Percentiles rank a stretch among this genome's conserved stretches.
Evolutionary conservation across 2,329 filamentous ascomycete species (phyloP).

Genomic region (Stagonosporopsis vannaccii): DNA sequence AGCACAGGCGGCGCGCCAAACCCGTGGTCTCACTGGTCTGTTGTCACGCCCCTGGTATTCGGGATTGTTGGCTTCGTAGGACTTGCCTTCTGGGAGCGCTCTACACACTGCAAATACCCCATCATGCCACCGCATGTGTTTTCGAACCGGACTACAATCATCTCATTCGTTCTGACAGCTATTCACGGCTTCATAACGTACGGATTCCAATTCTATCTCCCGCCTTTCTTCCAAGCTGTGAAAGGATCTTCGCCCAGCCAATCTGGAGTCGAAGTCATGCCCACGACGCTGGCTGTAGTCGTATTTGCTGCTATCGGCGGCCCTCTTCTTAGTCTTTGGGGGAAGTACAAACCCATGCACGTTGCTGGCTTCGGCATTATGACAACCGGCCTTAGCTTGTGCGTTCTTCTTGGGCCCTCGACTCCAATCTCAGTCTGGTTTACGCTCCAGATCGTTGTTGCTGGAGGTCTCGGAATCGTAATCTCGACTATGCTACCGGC

Average conservation of each 20-base stretch:
- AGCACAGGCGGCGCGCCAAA: slow-evolving; percentile 54
- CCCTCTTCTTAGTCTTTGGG: slow-evolving; percentile 29
- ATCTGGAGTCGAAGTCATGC: slow-evolving; percentile 40
- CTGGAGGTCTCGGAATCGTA: slow-evolving; percentile 35
- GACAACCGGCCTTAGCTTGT: slow-evolving; percentile 30
- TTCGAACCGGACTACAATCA: slow-evolving; percentile 50
- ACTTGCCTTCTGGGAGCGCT: slow-evolving; percentile 51
- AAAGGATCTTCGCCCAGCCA: slow-evolving; percentile 27
- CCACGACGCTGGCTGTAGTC: slow-evolving; percentile 34
- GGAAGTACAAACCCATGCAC: slow-evolving; percentile 40
- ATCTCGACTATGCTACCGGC: slow-evolving; percentile 40
- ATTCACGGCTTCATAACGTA: slow-evolving; percentile 42
- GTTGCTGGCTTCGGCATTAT: slow-evolving; percentile 32
- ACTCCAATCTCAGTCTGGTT: slow-evolving; percentile 28
- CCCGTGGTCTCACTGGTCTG: slow-evolving; percentile 52
- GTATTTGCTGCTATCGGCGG: slow-evolving; percentile 32
- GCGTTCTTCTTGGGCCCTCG: slow-evolving; percentile 21
- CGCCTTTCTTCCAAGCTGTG: slow-evolving; percentile 42
- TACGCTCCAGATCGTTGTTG: slow-evolving; percentile 34
- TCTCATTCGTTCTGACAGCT: slow-evolving; percentile 45
- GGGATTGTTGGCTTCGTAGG: slow-evolving; percentile 51
- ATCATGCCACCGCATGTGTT: slow-evolving; percentile 57
- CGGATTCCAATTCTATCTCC: slow-evolving; percentile 38
- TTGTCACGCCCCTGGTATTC: slow-evolving; percentile 55
- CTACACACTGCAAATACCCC: slow-evolving; percentile 37